Evolutionary conservation across 2,329 filamentous ascomycete species (phyloP).

Genomic region (Curvularia sp.): DNA sequence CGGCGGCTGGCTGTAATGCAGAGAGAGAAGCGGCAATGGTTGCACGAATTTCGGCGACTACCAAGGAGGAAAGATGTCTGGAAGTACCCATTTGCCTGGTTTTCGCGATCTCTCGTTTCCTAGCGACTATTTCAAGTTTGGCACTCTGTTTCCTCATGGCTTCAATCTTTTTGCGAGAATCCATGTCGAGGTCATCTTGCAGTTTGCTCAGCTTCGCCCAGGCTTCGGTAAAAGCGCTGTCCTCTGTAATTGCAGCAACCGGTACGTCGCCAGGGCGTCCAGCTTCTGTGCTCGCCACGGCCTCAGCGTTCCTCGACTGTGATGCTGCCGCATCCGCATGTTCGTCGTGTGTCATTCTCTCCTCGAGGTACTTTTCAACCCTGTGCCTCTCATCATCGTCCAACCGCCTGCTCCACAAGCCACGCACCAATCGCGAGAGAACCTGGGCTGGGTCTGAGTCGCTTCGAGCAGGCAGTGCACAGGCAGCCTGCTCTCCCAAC

Average conservation of each 20-base stretch:
- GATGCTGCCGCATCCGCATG: conserved; percentile 8
- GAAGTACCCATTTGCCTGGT: conserved; percentile 20
- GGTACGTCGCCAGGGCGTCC: conserved; percentile 7
- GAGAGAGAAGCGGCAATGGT: conserved; percentile 59
- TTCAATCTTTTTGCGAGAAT: conserved; percentile 16
- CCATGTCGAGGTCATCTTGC: conserved; percentile 17
- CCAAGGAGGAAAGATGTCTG: conserved; percentile 33
- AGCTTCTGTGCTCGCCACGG: conserved; percentile 11
- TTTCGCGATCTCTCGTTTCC: conserved; percentile 27
- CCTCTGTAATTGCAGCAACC: conserved; percentile 7
- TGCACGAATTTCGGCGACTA: conserved; percentile 56
- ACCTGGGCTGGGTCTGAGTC: conserved; percentile 30
- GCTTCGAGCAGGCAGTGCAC: conserved; percentile 28
- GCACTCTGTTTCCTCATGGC: conserved; percentile 23
- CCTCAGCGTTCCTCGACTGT: conserved; percentile 11
- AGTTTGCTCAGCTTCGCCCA: conserved; percentile 21
- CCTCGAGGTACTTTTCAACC: conserved; percentile 30
- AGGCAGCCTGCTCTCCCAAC: conserved; percentile 36
- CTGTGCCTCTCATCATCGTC: conserved; percentile 33
- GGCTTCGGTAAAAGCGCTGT: conserved; percentile 11
- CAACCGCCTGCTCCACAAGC: conserved; percentile 33
- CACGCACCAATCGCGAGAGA: conserved; percentile 36
- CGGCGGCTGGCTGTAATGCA: conserved; percentile 41
- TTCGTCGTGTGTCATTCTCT: conserved; percentile 17
- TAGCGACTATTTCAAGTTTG: conserved; percentile 18